Percentiles rank a stretch among this genome's conserved stretches.
These are phyloP conservation scores for Eutypella sp. DNA, from an alignment of 2,329 filamentous ascomycete genomes.

Conservation along the genomic window DNA sequence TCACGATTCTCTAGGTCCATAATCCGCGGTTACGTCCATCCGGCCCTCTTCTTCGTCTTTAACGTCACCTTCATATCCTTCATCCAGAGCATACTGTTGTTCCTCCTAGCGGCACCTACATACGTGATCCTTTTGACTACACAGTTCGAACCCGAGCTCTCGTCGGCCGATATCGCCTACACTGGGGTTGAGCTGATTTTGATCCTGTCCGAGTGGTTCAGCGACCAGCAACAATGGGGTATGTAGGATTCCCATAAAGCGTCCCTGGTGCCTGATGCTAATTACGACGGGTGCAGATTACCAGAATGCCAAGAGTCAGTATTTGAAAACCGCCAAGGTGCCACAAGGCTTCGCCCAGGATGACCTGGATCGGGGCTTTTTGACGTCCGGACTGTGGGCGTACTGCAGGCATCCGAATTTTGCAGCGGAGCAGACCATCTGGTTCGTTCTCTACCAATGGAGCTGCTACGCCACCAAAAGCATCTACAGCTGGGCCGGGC, in stretches of 20 bases:
- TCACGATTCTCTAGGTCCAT: conserved; percentile 51
- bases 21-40: conserved; percentile 60
- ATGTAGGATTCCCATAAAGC: conserved; percentile 24
- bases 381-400: conserved; percentile 77
- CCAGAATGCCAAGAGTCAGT: conserved; percentile 74
- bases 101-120: conserved; percentile 67
- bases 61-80: conserved; percentile 88
- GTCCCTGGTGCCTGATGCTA: not conserved
- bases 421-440: conserved; percentile 83
- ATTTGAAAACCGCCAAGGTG: conserved; percentile 67
- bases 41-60: conserved; percentile 70
- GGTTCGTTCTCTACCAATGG: conserved; percentile 88
- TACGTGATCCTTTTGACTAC: conserved; percentile 77
- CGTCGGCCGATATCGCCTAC: conserved; percentile 43
- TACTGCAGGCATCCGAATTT: conserved; percentile 95
- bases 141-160: conserved; percentile 50
- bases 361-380: conserved; percentile 86
- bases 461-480: conserved; percentile 67
- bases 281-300: conserved; percentile 48
- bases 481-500: conserved; percentile 72
- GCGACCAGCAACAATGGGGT: conserved; percentile 92
- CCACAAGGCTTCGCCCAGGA: conserved; percentile 59
- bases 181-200: conserved; percentile 43
- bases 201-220: conserved; percentile 66
- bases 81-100: conserved; percentile 76